Conservation (phyloP, 768 basidiomycete genomes). For the Boletellus ananas region DNA sequence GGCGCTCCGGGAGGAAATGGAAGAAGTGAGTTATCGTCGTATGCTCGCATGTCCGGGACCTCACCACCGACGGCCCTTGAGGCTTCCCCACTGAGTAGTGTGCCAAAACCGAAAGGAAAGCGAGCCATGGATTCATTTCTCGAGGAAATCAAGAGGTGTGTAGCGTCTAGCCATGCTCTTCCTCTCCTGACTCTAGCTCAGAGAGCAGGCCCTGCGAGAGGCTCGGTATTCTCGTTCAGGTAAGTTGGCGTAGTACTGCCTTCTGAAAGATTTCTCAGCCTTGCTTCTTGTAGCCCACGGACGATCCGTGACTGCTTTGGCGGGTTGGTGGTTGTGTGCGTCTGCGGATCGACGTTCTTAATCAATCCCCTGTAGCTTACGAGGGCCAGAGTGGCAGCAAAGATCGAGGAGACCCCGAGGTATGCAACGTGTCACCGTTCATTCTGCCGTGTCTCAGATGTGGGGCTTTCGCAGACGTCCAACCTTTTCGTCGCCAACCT, state of each 20-base stretch:
- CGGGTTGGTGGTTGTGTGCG: constrained; percentile 48
- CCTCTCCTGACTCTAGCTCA: constrained; percentile 29
- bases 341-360: not conserved
- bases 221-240: constrained; percentile 73
- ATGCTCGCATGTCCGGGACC: not conserved
- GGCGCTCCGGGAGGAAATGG: constrained; percentile 31
- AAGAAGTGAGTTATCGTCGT: constrained; percentile 27
- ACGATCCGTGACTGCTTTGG: constrained; percentile 86
- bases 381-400: constrained; percentile 89
- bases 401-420: constrained; percentile 85
- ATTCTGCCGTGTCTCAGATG: constrained; percentile 1
- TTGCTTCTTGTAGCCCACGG: constrained; percentile 43
- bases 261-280: not conserved
- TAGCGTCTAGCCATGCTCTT: not conserved
- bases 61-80: constrained; percentile 23
- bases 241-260: constrained; percentile 26
- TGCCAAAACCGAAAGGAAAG: constrained; percentile 83
- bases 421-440: constrained; percentile 29
- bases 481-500: constrained; percentile 96
- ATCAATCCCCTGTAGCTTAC: constrained; percentile 50
- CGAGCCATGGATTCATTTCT: constrained; percentile 95
- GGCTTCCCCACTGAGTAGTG: constrained; percentile 54
- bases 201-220: constrained; percentile 92
- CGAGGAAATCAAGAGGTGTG: constrained; percentile 91
- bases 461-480: constrained; percentile 58